Evolutionary conservation across 768 basidiomycete genomes (phyloP), one percentile per base, ranked within the genome.

Genomic region (Boletales sp.): DNA sequence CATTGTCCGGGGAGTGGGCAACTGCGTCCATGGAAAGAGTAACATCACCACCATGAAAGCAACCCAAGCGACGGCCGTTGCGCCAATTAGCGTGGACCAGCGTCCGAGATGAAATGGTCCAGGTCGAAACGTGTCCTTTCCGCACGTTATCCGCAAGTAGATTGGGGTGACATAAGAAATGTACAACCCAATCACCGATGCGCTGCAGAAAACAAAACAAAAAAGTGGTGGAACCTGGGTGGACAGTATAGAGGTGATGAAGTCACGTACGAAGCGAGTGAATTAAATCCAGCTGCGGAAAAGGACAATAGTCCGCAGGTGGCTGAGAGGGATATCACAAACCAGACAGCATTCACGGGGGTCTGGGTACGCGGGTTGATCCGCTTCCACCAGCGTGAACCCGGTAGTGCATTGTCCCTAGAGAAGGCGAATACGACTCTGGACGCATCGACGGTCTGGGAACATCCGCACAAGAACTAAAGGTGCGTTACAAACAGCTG

Each of bases 371-470:
- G 44, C 1, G 32, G 56, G 48, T 72, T 71, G 44, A 72, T 56
- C 48, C 59, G 56, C 46, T 69, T 69, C 69, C 68, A 70, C 63
- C 61, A 70, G 19, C 60, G 59, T 2, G 72, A 72, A 11, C 71
- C 70, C 4, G 72, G 72, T 9, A 72, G 56, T 12, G 69, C 73
- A 41, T 70, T 60, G 40, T 73, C 73, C 10, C 73, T 51, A 9
- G 59, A 63, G 57, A 77, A 74, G 25, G 75, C 74, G 43, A 75
- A 77, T 28, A 77, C 63, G 21, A 75, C 75, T 36, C 75, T 70
- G 14, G 76, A 75, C 18, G 73, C 75, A 54, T 77, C 75, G 21
- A 77, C 66, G 45, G 62, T 67, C 55, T 78, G 77, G 10, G 76
- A 74, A 9, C 74, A 75, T 33, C 74, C 74, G 2, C 70, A 72